Evolutionary conservation across 1,139 yeast genomes (phyloP), one percentile per base, ranked within the genome.

Genomic region (Saccharomyces hybrid): DNA sequence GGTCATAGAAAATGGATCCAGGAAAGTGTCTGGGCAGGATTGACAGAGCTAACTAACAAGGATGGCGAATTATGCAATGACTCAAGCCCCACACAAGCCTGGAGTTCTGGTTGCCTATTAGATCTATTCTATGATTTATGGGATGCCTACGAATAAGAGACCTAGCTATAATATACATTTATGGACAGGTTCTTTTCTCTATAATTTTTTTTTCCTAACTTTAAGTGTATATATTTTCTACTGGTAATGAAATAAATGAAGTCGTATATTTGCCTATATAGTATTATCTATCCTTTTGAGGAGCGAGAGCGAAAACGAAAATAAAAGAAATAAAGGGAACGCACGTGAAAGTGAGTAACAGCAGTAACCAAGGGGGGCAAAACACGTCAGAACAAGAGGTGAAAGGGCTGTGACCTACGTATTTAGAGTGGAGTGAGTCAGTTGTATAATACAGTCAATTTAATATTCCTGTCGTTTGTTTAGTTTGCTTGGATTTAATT

Each of bases 21-120:
- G 50, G 77, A 78, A 23, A 86, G 91, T 60, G 84, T 83, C 19
- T 93, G 98, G 98, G 89, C 95, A 0, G 99, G 99, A 0, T 73
- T 93, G 60, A 83, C 98, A 0, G 99, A 93, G 69, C 76, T 93
- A 66, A 90, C 98, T 5, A 90, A 93, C 68, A 88, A 87, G 70
- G 84, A 86, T 64, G 98, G 98, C 3, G 83, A 75, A 44, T 62
- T 83, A 11, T 93, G 98, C 70, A 65, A 70, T 14, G 99, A 93
- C 69, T 88, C 96, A 1, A 86, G 96, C 61, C 97, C 98, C 3
- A 84, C 97, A 0, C 99, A 93, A 70, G 98, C 98, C 0, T 93
- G 99, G 99, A 87, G 96, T 67, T 74, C 90, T 0, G 86, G 95
- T 3, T 88, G 97, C 64, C 72, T 93, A 57, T 73, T 93, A 52